Percentiles rank a stretch among this genome's conserved stretches.
phyloP scores from a whole-genome alignment of 2,329 filamentous ascomycete species.

The Microdochium nivale region DNA sequence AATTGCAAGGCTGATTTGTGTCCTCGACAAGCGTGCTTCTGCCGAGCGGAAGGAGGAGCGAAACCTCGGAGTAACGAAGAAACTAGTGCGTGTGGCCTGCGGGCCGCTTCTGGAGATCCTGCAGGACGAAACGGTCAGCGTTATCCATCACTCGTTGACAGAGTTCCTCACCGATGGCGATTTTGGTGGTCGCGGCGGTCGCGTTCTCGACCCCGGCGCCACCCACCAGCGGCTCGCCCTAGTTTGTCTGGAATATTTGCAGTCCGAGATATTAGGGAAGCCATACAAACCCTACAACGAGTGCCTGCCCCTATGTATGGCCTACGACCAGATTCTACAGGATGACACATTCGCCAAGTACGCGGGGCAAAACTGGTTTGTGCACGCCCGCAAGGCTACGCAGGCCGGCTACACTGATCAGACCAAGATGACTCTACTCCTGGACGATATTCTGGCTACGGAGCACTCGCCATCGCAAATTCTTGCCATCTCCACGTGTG shows the following conservation, averaged over 20 bases:
- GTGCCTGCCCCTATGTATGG: not conserved
- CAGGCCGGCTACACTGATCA: not conserved
- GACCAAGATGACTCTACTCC: not conserved
- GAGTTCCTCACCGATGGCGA: slow-evolving; percentile 26
- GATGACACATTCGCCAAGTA: not conserved
- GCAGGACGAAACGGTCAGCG: slow-evolving; percentile 31
- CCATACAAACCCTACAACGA: not conserved
- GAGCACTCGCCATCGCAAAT: not conserved
- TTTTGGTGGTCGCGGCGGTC: not conserved
- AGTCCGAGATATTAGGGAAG: not conserved
- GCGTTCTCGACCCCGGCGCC: not conserved
- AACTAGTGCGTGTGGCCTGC: slow-evolving; percentile 26
- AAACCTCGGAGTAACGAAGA: slow-evolving; percentile 22
- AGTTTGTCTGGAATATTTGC: slow-evolving; percentile 1
- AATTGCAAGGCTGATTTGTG: slow-evolving; percentile 10
- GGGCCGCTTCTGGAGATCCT: slow-evolving; percentile 35
- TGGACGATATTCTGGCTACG: not conserved
- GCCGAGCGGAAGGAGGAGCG: slow-evolving; percentile 11
- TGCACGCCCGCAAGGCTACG: not conserved
- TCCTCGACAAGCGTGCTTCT: not conserved
- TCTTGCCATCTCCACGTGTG: not conserved
- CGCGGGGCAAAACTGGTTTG: not conserved
- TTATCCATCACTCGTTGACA: slow-evolving; percentile 40
- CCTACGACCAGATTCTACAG: not conserved
- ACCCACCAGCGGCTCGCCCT: slow-evolving; percentile 1